phyloP scores from a whole-genome alignment of 139 green algal species.

The Coelastrella sp. region DNA sequence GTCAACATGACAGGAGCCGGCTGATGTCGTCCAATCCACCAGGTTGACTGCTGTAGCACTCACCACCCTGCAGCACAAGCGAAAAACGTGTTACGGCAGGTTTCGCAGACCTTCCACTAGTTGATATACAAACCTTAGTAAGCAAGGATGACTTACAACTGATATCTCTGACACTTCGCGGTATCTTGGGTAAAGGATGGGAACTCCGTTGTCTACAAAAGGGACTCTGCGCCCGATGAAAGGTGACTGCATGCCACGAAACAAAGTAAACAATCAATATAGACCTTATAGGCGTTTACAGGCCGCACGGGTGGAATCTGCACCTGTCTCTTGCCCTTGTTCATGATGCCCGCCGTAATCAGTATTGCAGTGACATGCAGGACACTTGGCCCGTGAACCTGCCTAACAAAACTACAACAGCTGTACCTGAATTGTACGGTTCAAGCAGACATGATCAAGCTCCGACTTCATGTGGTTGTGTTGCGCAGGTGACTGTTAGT shows the following conservation, averaged over 20 bases:
- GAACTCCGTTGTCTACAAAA: constrained; percentile 46
- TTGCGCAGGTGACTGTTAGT: no score
- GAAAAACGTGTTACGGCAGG: not conserved
- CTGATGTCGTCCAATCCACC: no score
- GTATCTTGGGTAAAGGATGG: constrained; percentile 50
- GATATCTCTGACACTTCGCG: constrained; percentile 24
- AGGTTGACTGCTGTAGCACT: not conserved
- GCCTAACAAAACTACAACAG: no score
- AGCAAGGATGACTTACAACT: not conserved
- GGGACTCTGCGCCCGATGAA: constrained; percentile 46
- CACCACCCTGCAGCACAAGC: constrained; percentile 15
- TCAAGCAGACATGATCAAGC: no score
- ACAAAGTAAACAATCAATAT: not conserved
- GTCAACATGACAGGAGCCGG: no score
- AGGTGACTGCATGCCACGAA: constrained; percentile 7
- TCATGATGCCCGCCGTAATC: not conserved
- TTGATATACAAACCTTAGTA: not conserved
- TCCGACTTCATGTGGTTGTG: no score
- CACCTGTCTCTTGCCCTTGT: constrained; percentile 45
- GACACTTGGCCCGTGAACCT: no score
- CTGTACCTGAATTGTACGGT: no score
- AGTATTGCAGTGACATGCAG: no score
- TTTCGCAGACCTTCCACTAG: not conserved
- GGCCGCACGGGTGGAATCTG: not conserved
- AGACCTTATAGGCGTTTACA: not conserved